These are phyloP conservation scores for Neobulgaria alba DNA, from an alignment of 2,329 filamentous ascomycete genomes.

Conservation along the genomic window DNA sequence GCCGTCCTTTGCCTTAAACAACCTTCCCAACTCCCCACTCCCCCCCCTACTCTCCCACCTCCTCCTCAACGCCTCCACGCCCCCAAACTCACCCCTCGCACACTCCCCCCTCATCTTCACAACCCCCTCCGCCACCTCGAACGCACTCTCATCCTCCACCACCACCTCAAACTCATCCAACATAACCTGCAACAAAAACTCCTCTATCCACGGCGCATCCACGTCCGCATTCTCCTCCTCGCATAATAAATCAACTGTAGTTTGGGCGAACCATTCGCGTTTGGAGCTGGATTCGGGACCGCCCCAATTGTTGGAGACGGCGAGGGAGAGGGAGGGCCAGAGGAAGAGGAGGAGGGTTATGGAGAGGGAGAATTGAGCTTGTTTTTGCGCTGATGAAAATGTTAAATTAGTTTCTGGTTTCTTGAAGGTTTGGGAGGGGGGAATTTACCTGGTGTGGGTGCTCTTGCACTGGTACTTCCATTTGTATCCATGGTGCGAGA, in stretches of 20 bases:
- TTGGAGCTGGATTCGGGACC: slow-evolving; percentile 77
- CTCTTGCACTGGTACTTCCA: slow-evolving; percentile 4
- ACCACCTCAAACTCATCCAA: slow-evolving; percentile 91
- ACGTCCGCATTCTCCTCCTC: slow-evolving; percentile 50
- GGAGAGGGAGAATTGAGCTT: slow-evolving; percentile 71
- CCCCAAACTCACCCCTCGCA: slow-evolving; percentile 55
- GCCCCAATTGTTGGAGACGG: slow-evolving; percentile 82
- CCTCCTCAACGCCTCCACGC: slow-evolving; percentile 53
- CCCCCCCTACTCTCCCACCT: slow-evolving; percentile 55
- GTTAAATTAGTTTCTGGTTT: background rate
- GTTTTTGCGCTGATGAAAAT: too few relatives aligned
- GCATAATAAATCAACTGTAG: slow-evolving; percentile 69
- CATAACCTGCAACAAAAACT: slow-evolving; percentile 82
- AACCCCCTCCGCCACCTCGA: slow-evolving; percentile 64
- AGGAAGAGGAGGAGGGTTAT: slow-evolving; percentile 77
- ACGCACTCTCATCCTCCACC: slow-evolving; percentile 81
- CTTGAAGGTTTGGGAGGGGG: background rate
- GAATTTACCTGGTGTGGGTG: slow-evolving; percentile 13
- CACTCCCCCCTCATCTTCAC: slow-evolving; percentile 58
- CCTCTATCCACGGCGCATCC: slow-evolving; percentile 73
- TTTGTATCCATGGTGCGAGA: slow-evolving; percentile 13
- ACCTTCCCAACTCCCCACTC: slow-evolving; percentile 39
- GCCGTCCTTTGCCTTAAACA: slow-evolving; percentile 42
- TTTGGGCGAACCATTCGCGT: slow-evolving; percentile 92
- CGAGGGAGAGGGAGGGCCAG: slow-evolving; percentile 82